A percentile compares a stretch with the other conserved stretches of the same genome.
Evolutionary conservation across 208 protist species (phyloP).

Genomic region (Trypanosoma platydactyli): DNA sequence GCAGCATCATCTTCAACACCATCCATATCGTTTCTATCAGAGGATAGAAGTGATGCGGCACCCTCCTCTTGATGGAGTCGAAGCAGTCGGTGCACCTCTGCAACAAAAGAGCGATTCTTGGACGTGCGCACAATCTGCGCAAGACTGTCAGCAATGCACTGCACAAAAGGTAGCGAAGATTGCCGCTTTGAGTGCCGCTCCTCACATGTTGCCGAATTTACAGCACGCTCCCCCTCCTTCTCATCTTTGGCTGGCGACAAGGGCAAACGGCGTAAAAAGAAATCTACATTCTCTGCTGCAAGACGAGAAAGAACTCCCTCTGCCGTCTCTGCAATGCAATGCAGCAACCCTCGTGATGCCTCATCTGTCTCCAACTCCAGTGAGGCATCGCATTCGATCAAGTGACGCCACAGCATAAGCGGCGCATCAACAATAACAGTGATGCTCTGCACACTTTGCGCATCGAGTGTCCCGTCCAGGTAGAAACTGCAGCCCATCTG

Average conservation of each 20-base stretch:
- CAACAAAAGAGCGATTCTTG: conserved; percentile 40
- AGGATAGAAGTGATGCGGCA: background rate
- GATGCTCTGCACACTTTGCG: conserved; percentile 24
- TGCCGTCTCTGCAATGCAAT: conserved; percentile 40
- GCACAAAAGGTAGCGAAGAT: conserved; percentile 27
- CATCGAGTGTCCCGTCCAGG: conserved; percentile 26
- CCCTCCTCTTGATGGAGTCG: conserved; percentile 15
- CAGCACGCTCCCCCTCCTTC: background rate
- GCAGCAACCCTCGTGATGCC: background rate
- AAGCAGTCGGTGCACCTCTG: conserved; percentile 59
- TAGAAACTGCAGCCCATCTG: conserved; percentile 31
- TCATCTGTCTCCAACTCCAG: background rate
- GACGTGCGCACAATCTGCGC: conserved; percentile 54
- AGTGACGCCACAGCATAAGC: conserved; percentile 5
- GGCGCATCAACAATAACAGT: conserved; percentile 30
- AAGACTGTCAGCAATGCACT: conserved; percentile 70
- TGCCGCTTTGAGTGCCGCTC: background rate
- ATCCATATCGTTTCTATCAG: background rate
- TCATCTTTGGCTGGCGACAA: background rate
- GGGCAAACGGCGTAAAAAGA: conserved; percentile 31
- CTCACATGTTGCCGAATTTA: background rate
- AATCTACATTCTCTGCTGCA: conserved; percentile 47
- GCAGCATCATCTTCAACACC: background rate
- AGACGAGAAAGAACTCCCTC: conserved; percentile 41
- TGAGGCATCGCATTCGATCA: background rate